Evolutionary conservation across 495 filamentous ascomycete species (phyloP).

Genomic region (Antarctomyces pellizariae): DNA sequence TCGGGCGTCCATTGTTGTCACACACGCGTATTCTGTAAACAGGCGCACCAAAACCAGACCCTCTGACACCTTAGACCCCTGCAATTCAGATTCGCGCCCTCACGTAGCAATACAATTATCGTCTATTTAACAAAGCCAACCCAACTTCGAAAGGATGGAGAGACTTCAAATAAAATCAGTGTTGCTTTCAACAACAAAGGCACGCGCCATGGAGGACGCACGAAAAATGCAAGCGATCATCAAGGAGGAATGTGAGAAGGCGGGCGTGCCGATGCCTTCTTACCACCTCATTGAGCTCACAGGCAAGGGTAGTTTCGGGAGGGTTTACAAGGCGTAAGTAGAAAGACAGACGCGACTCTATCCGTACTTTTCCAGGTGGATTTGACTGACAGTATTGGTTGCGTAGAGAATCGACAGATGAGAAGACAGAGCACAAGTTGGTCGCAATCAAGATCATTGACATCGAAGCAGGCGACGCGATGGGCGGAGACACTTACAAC

Average conservation of each 20-base stretch:
- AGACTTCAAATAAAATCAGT: too few relatives aligned
- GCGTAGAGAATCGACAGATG: constrained; percentile 8
- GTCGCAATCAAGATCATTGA: constrained; percentile 93
- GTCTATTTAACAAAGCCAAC: too few relatives aligned
- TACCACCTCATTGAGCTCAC: constrained; percentile 79
- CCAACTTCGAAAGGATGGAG: too few relatives aligned
- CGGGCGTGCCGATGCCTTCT: constrained; percentile 21
- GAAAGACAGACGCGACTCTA: neutral
- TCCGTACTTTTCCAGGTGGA: constrained; percentile 1
- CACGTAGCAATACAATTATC: too few relatives aligned
- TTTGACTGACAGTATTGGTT: neutral
- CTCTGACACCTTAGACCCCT: too few relatives aligned
- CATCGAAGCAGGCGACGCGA: constrained; percentile 64
- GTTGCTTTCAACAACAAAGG: too few relatives aligned
- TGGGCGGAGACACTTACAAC: constrained; percentile 56
- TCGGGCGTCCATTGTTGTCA: too few relatives aligned
- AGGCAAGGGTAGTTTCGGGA: constrained; percentile 86
- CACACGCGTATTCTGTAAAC: too few relatives aligned
- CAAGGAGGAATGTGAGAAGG: constrained; percentile 22
- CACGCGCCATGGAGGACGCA: constrained; percentile 31
- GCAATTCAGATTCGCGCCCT: too few relatives aligned
- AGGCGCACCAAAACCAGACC: too few relatives aligned
- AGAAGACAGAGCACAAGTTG: constrained; percentile 30
- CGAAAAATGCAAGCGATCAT: constrained; percentile 27
- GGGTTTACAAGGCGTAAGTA: constrained; percentile 69